These are phyloP conservation scores for Chlorella vulgaris DNA, from an alignment of 139 green algal species.

Conservation along the genomic window DNA sequence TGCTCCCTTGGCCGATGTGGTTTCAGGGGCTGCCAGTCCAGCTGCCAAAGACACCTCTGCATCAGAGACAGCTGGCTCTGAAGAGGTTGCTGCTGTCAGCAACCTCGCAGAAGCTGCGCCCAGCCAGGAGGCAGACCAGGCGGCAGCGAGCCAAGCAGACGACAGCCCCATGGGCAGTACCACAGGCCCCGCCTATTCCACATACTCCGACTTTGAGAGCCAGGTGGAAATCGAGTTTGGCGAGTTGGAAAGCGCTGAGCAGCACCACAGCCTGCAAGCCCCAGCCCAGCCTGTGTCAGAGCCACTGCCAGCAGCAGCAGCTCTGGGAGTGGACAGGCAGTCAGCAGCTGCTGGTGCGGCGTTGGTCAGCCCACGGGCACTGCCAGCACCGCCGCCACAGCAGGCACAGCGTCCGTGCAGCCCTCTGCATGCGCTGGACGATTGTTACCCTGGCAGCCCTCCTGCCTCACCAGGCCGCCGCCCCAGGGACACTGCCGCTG, in stretches of 20 bases:
- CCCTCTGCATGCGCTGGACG: slow-evolving; percentile 1
- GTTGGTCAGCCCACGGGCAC: no score
- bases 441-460: slow-evolving; percentile 20
- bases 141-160: background rate
- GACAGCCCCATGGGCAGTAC: background rate
- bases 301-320: background rate
- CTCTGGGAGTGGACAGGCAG: background rate
- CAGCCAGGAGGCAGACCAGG: background rate
- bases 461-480: background rate
- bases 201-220: background rate
- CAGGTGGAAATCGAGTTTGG: slow-evolving; percentile 17
- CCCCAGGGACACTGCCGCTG: background rate
- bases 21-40: no score
- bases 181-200: background rate
- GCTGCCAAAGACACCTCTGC: no score
- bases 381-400: background rate
- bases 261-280: background rate
- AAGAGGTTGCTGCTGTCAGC: background rate
- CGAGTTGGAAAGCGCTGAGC: background rate
- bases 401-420: background rate
- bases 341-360: background rate
- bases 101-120: background rate
- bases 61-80: background rate
- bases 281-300: background rate
- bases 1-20: background rate